These are phyloP conservation scores for Botrytis pseudocinerea DNA, from an alignment of 2,329 filamentous ascomycete species.

Conservation along the genomic window DNA sequence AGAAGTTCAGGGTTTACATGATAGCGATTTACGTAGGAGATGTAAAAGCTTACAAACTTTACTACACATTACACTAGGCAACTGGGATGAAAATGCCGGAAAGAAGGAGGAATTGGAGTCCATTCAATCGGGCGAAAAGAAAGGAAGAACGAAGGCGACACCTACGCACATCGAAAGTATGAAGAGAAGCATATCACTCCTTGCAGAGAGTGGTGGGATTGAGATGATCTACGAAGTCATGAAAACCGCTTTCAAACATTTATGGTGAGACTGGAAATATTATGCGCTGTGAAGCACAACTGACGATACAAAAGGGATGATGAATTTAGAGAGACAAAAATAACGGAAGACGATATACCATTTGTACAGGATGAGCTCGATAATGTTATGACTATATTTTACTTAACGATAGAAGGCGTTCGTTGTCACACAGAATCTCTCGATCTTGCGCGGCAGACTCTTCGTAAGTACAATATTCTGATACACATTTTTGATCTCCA, in stretches of 20 bases:
- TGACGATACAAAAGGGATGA: constrained; percentile 36
- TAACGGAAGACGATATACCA: constrained; percentile 40
- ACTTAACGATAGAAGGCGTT: constrained; percentile 58
- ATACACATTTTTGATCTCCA: background rate
- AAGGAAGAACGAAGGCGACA: constrained; percentile 53
- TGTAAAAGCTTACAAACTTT: constrained; percentile 57
- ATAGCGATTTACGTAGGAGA: constrained; percentile 51
- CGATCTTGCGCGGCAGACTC: constrained; percentile 42
- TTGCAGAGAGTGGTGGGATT: constrained; percentile 50
- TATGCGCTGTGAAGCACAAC: background rate
- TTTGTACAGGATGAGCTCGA: constrained; percentile 57
- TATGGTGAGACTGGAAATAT: constrained; percentile 38
- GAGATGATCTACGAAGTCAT: constrained; percentile 37
- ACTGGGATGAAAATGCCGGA: constrained; percentile 69
- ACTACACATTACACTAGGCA: constrained; percentile 64
- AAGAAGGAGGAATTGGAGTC: constrained; percentile 36
- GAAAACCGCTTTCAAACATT: constrained; percentile 37
- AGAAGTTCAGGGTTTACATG: constrained; percentile 50
- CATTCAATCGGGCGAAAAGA: constrained; percentile 47
- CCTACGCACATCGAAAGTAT: constrained; percentile 60
- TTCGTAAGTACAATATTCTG: constrained; percentile 47
- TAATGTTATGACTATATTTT: constrained; percentile 64
- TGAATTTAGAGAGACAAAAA: constrained; percentile 40
- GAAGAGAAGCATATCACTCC: constrained; percentile 52
- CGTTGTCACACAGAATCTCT: constrained; percentile 54